Conservation (phyloP, 2,329 filamentous ascomycete species). For the Chaetomiaceae sp. region DNA sequence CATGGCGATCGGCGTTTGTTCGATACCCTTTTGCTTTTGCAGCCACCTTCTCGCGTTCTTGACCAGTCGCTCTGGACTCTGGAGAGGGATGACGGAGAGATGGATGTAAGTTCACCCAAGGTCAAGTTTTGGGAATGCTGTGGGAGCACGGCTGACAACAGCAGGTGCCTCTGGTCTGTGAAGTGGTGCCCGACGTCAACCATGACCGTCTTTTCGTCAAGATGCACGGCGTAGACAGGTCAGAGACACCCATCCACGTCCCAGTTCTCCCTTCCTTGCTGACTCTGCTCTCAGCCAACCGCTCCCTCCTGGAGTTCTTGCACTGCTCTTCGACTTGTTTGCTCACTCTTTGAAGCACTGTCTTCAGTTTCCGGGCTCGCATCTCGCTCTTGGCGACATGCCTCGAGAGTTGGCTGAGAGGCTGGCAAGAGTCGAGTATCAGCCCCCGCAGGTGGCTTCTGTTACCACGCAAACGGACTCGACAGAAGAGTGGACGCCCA, state of each 20-base stretch:
- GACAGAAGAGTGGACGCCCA: constrained; percentile 42
- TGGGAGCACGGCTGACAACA: background rate
- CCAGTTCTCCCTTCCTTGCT: background rate
- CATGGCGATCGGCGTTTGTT: constrained; percentile 56
- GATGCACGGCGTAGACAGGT: constrained; percentile 60
- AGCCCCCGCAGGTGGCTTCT: background rate
- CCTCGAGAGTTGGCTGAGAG: constrained; percentile 19
- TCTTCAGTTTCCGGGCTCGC: constrained; percentile 31
- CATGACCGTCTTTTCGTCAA: constrained; percentile 53
- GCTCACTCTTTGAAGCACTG: constrained; percentile 26
- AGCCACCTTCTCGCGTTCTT: constrained; percentile 58
- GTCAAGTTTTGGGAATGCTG: background rate
- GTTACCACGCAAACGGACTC: background rate
- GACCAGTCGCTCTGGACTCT: constrained; percentile 54
- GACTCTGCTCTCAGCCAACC: constrained; percentile 19
- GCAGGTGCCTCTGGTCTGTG: constrained; percentile 69
- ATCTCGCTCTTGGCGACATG: constrained; percentile 19
- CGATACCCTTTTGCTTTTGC: constrained; percentile 75
- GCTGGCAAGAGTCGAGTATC: background rate
- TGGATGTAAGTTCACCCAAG: constrained; percentile 54
- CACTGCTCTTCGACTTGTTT: constrained; percentile 30
- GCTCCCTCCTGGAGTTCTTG: constrained; percentile 24
- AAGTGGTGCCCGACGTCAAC: constrained; percentile 56
- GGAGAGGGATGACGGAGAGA: constrained; percentile 54
- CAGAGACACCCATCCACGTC: constrained; percentile 19